These are phyloP conservation scores for Moesziomyces antarcticus DNA, from an alignment of 1,284 basidiomycete genomes.

Conservation along the genomic window DNA sequence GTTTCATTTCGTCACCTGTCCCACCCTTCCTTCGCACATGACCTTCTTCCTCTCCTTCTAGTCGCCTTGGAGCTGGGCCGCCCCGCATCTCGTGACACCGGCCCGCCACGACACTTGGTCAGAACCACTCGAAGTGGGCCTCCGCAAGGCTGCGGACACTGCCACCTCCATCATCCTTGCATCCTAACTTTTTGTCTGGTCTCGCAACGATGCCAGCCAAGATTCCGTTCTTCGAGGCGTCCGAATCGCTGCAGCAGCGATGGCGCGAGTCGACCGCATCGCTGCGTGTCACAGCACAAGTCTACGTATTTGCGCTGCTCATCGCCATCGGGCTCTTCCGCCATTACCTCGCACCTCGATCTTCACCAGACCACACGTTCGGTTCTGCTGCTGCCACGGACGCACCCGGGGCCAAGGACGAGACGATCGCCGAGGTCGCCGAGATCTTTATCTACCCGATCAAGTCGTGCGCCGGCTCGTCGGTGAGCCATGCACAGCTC, in stretches of 20 bases:
- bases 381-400: slow-evolving; percentile 3
- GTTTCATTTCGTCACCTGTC: neutral
- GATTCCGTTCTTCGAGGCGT: slow-evolving; percentile 32
- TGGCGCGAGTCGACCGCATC: slow-evolving; percentile 24
- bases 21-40: neutral
- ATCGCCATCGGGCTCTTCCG: slow-evolving; percentile 30
- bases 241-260: slow-evolving; percentile 30
- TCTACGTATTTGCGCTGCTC: slow-evolving; percentile 39
- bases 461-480: slow-evolving; percentile 50
- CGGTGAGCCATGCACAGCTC: slow-evolving; percentile 14
- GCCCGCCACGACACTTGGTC: too few relatives aligned
- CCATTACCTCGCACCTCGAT: slow-evolving; percentile 11
- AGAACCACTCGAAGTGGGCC: too few relatives aligned
- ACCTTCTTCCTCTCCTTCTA: neutral
- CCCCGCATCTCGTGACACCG: too few relatives aligned
- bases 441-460: slow-evolving; percentile 55
- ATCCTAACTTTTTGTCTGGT: neutral
- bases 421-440: slow-evolving; percentile 45
- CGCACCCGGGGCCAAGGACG: slow-evolving; percentile 35
- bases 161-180: too few relatives aligned
- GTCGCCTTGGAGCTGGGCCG: too few relatives aligned
- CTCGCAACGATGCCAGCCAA: slow-evolving; percentile 35
- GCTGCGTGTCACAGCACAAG: slow-evolving; percentile 24
- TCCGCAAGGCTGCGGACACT: too few relatives aligned
- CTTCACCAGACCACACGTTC: neutral